Evolutionary conservation across 2,329 filamentous ascomycete species (phyloP).

Genomic region (Pseudofabraea citricarpa): DNA sequence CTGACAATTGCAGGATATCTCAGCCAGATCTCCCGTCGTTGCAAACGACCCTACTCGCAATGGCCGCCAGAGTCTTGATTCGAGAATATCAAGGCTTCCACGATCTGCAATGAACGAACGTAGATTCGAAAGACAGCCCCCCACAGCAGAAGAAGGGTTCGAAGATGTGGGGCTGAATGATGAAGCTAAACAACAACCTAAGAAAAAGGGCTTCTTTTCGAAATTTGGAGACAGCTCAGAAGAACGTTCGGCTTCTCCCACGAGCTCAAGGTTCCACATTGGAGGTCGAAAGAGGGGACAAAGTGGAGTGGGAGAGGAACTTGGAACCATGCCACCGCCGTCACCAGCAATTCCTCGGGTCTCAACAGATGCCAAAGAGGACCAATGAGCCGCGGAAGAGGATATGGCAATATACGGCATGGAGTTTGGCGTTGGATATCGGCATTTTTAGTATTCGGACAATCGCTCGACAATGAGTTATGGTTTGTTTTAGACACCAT

Average conservation of each 20-base stretch:
- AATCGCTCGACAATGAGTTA: background rate
- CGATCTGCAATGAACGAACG: conserved; percentile 55
- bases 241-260: conserved; percentile 29
- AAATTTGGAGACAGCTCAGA: conserved; percentile 61
- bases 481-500: background rate
- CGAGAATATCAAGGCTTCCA: conserved; percentile 57
- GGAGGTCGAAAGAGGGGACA: conserved; percentile 68
- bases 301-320: conserved; percentile 65
- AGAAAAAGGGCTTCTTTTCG: conserved; percentile 77
- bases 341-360: conserved; percentile 10
- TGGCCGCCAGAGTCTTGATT: conserved; percentile 77
- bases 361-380: conserved; percentile 15
- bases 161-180: conserved; percentile 88
- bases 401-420: background rate
- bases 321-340: conserved; percentile 52
- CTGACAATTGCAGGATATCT: conserved; percentile 68
- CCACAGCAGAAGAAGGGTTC: conserved; percentile 75
- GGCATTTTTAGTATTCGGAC: no score
- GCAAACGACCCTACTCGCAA: conserved; percentile 46
- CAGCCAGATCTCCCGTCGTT: conserved; percentile 73
- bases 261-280: conserved; percentile 59
- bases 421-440: background rate
- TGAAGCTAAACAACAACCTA: conserved; percentile 45
- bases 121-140: conserved; percentile 52
- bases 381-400: conserved; percentile 33